Evolutionary conservation across 768 basidiomycete genomes (phyloP).

Genomic region (Psilocybe azurescens): DNA sequence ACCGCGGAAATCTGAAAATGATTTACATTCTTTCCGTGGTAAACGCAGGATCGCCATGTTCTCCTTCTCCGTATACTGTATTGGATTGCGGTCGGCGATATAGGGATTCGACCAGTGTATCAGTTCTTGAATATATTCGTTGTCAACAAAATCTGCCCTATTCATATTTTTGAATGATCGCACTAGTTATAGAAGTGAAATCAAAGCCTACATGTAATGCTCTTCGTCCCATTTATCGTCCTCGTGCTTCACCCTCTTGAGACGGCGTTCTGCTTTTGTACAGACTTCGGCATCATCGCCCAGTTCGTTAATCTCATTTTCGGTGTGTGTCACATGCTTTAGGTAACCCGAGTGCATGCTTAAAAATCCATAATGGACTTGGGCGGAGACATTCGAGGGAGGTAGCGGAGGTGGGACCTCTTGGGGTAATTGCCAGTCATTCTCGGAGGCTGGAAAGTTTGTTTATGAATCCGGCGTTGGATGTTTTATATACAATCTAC

Average conservation of each 20-base stretch:
- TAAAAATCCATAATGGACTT: constrained; percentile 77
- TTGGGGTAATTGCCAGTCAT: constrained; percentile 83
- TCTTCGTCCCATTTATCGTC: constrained; percentile 84
- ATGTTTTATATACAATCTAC: constrained; percentile 1
- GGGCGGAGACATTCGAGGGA: constrained; percentile 42
- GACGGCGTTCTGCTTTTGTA: constrained; percentile 53
- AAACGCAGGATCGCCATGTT: constrained; percentile 66
- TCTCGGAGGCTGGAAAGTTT: constrained; percentile 60
- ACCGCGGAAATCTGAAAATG: background rate
- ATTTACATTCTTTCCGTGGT: constrained; percentile 59
- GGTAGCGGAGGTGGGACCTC: constrained; percentile 48
- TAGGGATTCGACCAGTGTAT: constrained; percentile 70
- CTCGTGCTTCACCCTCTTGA: constrained; percentile 62
- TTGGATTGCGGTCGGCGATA: constrained; percentile 33
- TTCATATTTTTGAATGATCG: constrained; percentile 9
- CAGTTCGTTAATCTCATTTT: constrained; percentile 85
- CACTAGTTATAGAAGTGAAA: background rate
- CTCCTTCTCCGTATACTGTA: constrained; percentile 75
- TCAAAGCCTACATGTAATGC: constrained; percentile 71
- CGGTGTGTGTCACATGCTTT: constrained; percentile 68
- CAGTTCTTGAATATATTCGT: constrained; percentile 75
- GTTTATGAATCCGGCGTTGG: background rate
- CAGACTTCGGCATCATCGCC: constrained; percentile 69
- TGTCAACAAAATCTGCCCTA: constrained; percentile 85
- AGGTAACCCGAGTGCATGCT: constrained; percentile 80